Conservation (phyloP, 2,329 filamentous ascomycete species). For the Zalaria sp. region DNA sequence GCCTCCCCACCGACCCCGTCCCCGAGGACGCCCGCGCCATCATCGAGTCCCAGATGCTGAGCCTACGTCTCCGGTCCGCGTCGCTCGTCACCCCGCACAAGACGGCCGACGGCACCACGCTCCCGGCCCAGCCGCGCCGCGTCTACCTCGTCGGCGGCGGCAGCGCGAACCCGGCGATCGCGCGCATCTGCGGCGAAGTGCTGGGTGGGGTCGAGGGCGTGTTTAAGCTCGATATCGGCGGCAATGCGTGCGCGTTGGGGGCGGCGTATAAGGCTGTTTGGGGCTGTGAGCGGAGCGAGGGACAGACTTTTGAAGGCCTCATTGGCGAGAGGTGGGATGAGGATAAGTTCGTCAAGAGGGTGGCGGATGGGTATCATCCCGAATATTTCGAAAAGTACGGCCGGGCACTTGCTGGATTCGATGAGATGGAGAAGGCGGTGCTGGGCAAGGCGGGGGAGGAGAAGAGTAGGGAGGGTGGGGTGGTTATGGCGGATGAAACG, state of each 20-base stretch:
- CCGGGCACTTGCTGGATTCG: constrained; percentile 60
- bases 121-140: constrained; percentile 73
- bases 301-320: constrained; percentile 76
- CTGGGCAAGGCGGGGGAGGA: constrained; percentile 23
- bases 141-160: constrained; percentile 94
- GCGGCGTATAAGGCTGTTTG: constrained; percentile 94
- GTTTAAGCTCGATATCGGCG: constrained; percentile 84
- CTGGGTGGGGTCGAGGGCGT: constrained; percentile 82
- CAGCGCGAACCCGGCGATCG: constrained; percentile 78
- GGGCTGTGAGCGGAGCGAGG: constrained; percentile 55
- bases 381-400: constrained; percentile 69
- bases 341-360: constrained; percentile 65
- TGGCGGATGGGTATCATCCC: constrained; percentile 66
- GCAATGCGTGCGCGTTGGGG: constrained; percentile 86
- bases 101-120: constrained; percentile 26
- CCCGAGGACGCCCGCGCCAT: constrained; percentile 65
- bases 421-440: constrained; percentile 56
- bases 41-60: constrained; percentile 88
- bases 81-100: constrained; percentile 45
- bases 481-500: background rate
- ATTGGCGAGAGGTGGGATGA: constrained; percentile 78
- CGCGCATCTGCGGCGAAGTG: constrained; percentile 70
- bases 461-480: constrained; percentile 4
- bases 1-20: constrained; percentile 29
- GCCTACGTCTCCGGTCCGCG: constrained; percentile 71